Evolutionary conservation across 139 green algal genomes (phyloP), one percentile per base, ranked within the genome.

Genomic region (Volvox africanus): DNA sequence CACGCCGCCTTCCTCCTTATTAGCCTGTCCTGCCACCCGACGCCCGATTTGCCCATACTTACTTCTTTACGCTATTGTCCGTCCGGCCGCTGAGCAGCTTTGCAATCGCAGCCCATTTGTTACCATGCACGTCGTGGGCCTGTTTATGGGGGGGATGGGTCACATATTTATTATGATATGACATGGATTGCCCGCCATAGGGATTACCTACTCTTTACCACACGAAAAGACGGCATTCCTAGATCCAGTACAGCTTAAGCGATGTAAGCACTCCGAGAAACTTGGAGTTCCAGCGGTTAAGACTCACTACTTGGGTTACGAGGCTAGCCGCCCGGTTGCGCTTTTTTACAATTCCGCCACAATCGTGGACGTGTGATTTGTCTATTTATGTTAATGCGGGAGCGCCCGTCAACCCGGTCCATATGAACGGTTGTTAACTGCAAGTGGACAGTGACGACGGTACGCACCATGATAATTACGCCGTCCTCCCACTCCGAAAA

Each of bases 11-110:
- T n/a, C n/a, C n/a, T n/a, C n/a, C n/a, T n/a, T 55, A 55, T 55
- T 55, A 55, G 44, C 44, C 44, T 9, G 44, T 55, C 44, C 44
- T 55, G 44, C 9, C 44, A 55, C 44, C 44, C 44, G 44, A 14
- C 44, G 9, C 44, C 44, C 9, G 5, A 55, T 55, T 55, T 55
- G 44, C 11, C 11, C 19, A 28, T 32, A 89, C 89, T 62, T 79
- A 93, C 89, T 97, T 97, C 86, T 97, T 97, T 1, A 97, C 93
- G 35, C 94, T 85, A 88, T 97, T 97, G 93, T 97, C 95, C 1
- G 95, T 97, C 14, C 95, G 80, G 0, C 96, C 95, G 3, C 92
- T 90, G 19, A 97, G 91, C 37, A 96, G 86, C 37, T 94, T 93
- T 9, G 96, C 96, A 30, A 97, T 97, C 30, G 93, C 93, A 73